Evolutionary conservation across 768 basidiomycete species (phyloP), one percentile per base, ranked within the genome.

Genomic region (Cystofilobasidium capitatum): DNA sequence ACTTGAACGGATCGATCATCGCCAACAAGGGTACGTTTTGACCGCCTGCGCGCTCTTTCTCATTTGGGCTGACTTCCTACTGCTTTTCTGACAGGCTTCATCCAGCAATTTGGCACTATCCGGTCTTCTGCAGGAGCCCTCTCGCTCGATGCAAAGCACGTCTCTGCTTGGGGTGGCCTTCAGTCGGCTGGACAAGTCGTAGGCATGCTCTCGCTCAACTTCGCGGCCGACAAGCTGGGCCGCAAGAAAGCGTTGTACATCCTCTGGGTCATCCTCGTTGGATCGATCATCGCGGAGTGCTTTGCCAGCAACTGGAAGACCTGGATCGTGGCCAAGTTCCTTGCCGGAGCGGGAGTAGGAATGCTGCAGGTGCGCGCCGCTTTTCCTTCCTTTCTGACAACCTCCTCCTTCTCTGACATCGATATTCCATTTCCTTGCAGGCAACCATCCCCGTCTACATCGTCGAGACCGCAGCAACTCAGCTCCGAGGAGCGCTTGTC

Each of bases 401-500:
- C n/a, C n/a, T n/a, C n/a, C n/a, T n/a, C n/a, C n/a, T n/a, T n/a
- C n/a, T n/a, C n/a, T n/a, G n/a, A n/a, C n/a, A n/a, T n/a, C n/a
- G n/a, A n/a, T n/a, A n/a, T n/a, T n/a, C n/a, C n/a, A n/a, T n/a
- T n/a, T n/a, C n/a, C n/a, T n/a, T n/a, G n/a, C 73, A 74, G 51
- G 71, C 71, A 5, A 71, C 72, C 22, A 58, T 74, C 1, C 70
- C 71, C 0, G 67, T 71, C 3, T 73, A 70, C 64, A 72, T 74
- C 70, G 70, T 69, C 51, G 73, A 74, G 58, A 68, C 70, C 35
- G 71, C 73, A 5, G 72, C 73, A 1, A 33, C 58, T 29, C 72
- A 71, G 67, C 69, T 74, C 16, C 13, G 72, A 66, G 73, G 73
- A 20, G 58, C 70, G 47, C 54, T 74, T 7, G 64, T 74, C 63